These are phyloP conservation scores for Camellia granthamiana DNA, from an alignment of 148 eudicot genomes.

Conservation along the genomic window DNA sequence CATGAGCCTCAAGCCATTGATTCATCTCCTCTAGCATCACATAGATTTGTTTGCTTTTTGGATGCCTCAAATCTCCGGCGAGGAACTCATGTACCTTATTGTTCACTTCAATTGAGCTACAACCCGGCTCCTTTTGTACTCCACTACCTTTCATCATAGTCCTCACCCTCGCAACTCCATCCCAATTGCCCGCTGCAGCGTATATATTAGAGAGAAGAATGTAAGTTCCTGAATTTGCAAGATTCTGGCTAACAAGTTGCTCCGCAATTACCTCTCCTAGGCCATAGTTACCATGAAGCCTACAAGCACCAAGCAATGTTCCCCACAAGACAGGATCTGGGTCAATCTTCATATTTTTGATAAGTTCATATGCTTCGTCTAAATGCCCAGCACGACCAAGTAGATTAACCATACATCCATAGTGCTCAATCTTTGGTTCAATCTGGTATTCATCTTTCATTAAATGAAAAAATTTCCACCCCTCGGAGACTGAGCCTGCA, in stretches of 20 bases:
- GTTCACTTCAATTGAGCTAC: conserved; percentile 82
- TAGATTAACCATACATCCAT: conserved; percentile 94
- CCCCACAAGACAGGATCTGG: conserved; percentile 77
- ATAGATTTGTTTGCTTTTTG: conserved; percentile 68
- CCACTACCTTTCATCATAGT: conserved; percentile 68
- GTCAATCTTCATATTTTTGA: conserved; percentile 42
- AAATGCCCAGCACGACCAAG: conserved; percentile 75
- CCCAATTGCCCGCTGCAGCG: conserved; percentile 70
- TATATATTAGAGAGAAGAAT: conserved; percentile 81
- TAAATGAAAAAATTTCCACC: conserved; percentile 44
- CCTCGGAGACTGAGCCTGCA: conserved; percentile 64
- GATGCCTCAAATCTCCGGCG: conserved; percentile 83
- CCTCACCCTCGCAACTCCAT: conserved; percentile 68
- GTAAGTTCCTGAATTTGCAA: conserved; percentile 66
- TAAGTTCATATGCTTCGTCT: conserved; percentile 75
- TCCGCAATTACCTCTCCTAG: conserved; percentile 67
- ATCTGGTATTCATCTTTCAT: conserved; percentile 52
- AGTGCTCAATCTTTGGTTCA: conserved; percentile 79
- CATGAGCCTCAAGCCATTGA: conserved; percentile 50
- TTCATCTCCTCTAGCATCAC: conserved; percentile 68
- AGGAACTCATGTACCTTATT: conserved; percentile 78
- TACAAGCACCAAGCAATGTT: conserved; percentile 78
- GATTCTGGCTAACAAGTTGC: conserved; percentile 42
- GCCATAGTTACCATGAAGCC: conserved; percentile 52
- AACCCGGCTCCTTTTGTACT: conserved; percentile 82